Evolutionary conservation across 2,329 filamentous ascomycete species (phyloP), one percentile per base, ranked within the genome.

Genomic region (Penicillium sp.): DNA sequence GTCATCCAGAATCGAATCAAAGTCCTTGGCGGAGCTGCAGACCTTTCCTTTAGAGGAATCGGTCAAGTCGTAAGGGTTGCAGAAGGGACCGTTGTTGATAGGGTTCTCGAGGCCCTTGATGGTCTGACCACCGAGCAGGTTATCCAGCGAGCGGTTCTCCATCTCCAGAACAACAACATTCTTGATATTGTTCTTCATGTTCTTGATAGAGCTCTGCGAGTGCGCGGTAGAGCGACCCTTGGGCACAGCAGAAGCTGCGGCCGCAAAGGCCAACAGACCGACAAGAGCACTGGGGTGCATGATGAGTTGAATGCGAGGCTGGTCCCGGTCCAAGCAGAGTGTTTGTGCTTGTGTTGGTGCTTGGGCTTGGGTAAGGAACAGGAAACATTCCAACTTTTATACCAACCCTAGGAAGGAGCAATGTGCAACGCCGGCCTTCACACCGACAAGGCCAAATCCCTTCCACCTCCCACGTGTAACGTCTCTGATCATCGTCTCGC

Each of bases 61-160:
- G 47, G 58, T 67, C 32, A 75, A 47, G 56, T 76, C 73, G 45
- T 65, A 64, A 2, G 71, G 72, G 54, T 76, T 76, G 66, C 74
- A 76, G 62, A 61, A 76, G 4, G 72, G 72, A 0, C 74, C 74
- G 36, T 67, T 74, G 54, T 75, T 71, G 58, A 73, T 67, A 7
- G 73, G 71, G 57, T 77, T 77, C 34, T 76, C 71, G 2, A 77
- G 56, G 21, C 73, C 73, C 12, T 60, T 51, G 13, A 66, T 55
- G 12, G 57, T 73, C 62, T 75, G 71, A 7, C 74, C 75, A 49
- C 75, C 75, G 4, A 77, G 61, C 7, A 78, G 53, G 60, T 76
- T 78, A 59, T 78, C 75, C 20, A 77, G 61, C 0, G 75, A 77
- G 46, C 75, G 74, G 59, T 77, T 77, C 58, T 77, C 75, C 68